Conservation (phyloP, 1,284 basidiomycete species). For the Leccinum subspadiceum region DNA sequence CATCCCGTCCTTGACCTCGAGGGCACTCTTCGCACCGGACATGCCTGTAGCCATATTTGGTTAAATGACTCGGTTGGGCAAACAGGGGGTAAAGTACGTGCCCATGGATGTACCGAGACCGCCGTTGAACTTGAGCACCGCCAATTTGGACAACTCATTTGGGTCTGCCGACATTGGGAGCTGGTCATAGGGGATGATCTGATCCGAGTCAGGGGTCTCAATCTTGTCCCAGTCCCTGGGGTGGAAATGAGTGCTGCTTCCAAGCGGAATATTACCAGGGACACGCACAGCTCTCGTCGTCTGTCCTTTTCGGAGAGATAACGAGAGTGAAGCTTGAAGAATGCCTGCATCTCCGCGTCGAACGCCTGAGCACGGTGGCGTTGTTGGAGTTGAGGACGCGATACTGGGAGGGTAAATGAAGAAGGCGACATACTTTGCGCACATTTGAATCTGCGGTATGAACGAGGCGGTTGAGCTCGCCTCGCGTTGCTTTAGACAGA, state of each 20-base stretch:
- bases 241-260: conserved; percentile 11
- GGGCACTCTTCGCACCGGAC: conserved; percentile 86
- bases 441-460: conserved; percentile 74
- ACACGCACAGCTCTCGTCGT: conserved; percentile 82
- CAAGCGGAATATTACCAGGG: conserved; percentile 12
- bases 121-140: conserved; percentile 97
- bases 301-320: conserved; percentile 92
- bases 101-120: conserved; percentile 97
- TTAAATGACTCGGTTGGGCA: conserved; percentile 6
- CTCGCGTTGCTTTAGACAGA: conserved; percentile 87
- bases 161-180: conserved; percentile 64
- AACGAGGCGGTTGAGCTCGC: conserved; percentile 92
- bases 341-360: conserved; percentile 96
- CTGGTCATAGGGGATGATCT: conserved; percentile 84
- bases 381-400: conserved; percentile 4
- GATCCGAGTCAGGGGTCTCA: conserved; percentile 85
- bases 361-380: conserved; percentile 55
- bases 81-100: conserved; percentile 27
- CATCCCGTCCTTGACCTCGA: conserved; percentile 94
- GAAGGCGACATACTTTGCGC: conserved; percentile 64
- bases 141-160: conserved; percentile 84
- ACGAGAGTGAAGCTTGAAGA: conserved; percentile 97
- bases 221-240: conserved; percentile 93
- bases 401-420: conserved; percentile 12
- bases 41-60: conserved; percentile 49